These are phyloP conservation scores for Arabidopsis lyrata DNA, from an alignment of 441 rosid genomes.

Conservation along the genomic window DNA sequence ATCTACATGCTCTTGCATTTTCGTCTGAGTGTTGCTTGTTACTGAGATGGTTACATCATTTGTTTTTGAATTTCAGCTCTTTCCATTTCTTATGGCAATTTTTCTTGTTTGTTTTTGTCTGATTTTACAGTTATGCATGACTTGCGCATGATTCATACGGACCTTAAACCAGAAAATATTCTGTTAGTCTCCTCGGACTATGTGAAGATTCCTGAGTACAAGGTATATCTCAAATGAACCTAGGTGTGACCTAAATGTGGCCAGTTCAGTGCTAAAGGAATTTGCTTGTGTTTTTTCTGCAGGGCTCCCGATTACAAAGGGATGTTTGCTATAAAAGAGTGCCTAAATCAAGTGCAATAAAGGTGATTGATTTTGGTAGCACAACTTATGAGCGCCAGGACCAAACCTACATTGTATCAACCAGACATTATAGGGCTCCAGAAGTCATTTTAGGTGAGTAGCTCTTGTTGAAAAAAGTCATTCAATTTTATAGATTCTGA, in stretches of 20 bases:
- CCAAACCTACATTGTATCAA: conserved; percentile 80
- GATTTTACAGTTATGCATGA: conserved; percentile 85
- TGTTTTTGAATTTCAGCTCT: not conserved
- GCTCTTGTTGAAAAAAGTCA: not conserved
- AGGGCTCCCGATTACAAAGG: conserved; percentile 64
- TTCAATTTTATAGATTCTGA: not conserved
- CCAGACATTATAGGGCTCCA: conserved; percentile 90
- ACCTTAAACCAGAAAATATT: conserved; percentile 86
- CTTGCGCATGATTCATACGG: conserved; percentile 78
- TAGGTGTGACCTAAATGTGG: not conserved
- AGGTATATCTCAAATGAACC: conserved; percentile 47
- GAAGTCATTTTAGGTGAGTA: conserved; percentile 83
- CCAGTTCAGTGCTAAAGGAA: not conserved
- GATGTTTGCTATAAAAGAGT: conserved; percentile 64
- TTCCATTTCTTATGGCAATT: not conserved
- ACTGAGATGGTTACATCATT: conserved; percentile 21
- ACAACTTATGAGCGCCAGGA: conserved; percentile 80
- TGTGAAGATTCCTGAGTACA: conserved; percentile 77
- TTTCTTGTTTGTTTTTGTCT: not conserved
- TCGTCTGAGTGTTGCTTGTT: conserved; percentile 37
- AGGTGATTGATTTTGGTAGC: conserved; percentile 91
- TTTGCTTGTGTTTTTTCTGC: conserved; percentile 9
- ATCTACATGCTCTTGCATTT: conserved; percentile 38
- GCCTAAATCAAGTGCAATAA: conserved; percentile 82
- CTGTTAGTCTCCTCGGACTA: conserved; percentile 77